Conservation (phyloP, 805 yeast species). For the Danielia reshetovae region DNA sequence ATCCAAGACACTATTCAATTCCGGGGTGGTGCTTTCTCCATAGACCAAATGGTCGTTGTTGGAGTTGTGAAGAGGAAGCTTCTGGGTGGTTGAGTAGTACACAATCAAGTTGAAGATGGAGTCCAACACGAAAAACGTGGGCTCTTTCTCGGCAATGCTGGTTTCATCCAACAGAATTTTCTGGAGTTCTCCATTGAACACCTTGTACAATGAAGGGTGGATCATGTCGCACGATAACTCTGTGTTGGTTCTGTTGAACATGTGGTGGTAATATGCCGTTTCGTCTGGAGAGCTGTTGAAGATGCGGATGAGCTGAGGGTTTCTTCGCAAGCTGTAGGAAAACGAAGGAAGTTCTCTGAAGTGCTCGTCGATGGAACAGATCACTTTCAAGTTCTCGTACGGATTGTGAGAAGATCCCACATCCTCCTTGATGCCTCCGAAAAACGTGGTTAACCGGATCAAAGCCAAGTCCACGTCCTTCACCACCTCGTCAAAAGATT, state of each 20-base stretch:
- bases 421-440: slow-evolving; percentile 21
- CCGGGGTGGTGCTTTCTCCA: slow-evolving; percentile 1
- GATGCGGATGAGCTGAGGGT: slow-evolving; percentile 32
- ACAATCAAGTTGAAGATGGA: slow-evolving; percentile 24
- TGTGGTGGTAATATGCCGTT: slow-evolving; percentile 37
- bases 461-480: slow-evolving; percentile 24
- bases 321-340: slow-evolving; percentile 31
- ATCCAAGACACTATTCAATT: slow-evolving; percentile 3
- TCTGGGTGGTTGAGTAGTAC: slow-evolving; percentile 19
- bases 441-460: slow-evolving; percentile 23
- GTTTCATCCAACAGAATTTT: slow-evolving; percentile 17
- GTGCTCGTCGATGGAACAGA: slow-evolving; percentile 22
- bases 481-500: slow-evolving; percentile 24
- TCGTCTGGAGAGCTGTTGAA: slow-evolving; percentile 45
- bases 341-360: slow-evolving; percentile 27
- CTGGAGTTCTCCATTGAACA: background rate
- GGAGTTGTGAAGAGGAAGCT: slow-evolving; percentile 14
- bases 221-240: slow-evolving; percentile 22
- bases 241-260: slow-evolving; percentile 21
- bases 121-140: slow-evolving; percentile 27
- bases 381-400: slow-evolving; percentile 12
- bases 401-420: slow-evolving; percentile 19
- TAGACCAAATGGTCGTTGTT: slow-evolving; percentile 8
- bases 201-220: slow-evolving; percentile 26
- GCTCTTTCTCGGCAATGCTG: slow-evolving; percentile 7